Evolutionary conservation across 306 rosid genomes (phyloP).

Genomic region (Prunus salicina): DNA sequence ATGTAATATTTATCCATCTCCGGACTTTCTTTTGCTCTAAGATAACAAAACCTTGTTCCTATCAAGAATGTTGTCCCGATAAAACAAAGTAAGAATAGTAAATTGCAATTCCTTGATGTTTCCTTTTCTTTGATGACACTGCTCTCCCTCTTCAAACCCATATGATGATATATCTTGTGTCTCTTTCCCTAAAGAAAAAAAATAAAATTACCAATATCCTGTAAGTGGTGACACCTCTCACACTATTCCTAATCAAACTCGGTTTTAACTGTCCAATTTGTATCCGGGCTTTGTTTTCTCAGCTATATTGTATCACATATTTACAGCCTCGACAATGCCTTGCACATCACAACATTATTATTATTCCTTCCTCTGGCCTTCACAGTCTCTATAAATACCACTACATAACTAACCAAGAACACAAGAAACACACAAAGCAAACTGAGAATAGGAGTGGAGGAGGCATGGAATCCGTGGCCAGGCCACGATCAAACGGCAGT

Average conservation of each 20-base stretch:
- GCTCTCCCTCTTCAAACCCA: not conserved
- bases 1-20: too few species aligned
- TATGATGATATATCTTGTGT: not conserved
- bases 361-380: not conserved
- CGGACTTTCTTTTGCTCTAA: too few species aligned
- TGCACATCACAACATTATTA: not conserved
- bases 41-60: not conserved
- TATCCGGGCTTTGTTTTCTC: slow-evolving; percentile 17
- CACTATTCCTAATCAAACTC: not conserved
- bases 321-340: not conserved
- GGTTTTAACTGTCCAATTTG: not conserved
- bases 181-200: not conserved
- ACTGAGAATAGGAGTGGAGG: slow-evolving; percentile 1
- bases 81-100: not conserved
- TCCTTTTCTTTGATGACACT: not conserved
- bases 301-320: not conserved
- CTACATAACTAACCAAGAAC: not conserved
- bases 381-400: slow-evolving; percentile 5
- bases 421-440: not conserved
- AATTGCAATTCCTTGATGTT: not conserved
- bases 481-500: not conserved
- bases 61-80: not conserved
- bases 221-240: not conserved
- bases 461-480: slow-evolving; percentile 27
- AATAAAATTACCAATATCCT: not conserved